Evolutionary conservation across 805 yeast species (phyloP), one percentile per base, ranked within the genome.

Genomic region (Saccharomycodes ludwigii): DNA sequence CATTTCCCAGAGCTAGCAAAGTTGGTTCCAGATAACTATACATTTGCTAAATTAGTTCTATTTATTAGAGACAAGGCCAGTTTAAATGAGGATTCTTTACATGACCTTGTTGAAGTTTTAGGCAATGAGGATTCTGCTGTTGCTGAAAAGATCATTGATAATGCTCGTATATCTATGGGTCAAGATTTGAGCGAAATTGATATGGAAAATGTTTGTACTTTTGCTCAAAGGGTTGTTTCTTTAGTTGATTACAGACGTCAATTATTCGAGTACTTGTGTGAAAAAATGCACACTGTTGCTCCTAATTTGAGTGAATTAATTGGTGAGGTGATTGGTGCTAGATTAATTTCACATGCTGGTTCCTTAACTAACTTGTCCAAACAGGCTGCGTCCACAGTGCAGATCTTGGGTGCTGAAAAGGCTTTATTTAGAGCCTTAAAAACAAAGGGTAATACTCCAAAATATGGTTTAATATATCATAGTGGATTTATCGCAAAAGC

Each of bases 361-460:
- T 85, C 96, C 46, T 71, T 91, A 58, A 86, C 95, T 42, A 88
- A 81, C 65, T 67, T 91, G 58, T 85, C 97, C 37, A 91, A 91
- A 59, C 95, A 86, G 66, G 97, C 98, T 51, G 98, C 98, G 36
- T 91, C 98, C 16, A 91, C 98, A 38, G 96, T 91, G 39, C 98
- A 91, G 70, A 85, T 85, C 48, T 71, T 85, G 54, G 96, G 96
- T 64, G 95, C 96, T 49, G 96, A 85, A 65, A 85, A 85, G 72
- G 95, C 95, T 33, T 69, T 85, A 45, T 85, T 85, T 71, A 76
- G 95, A 64, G 96, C 96, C 41, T 73, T 85, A 59, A 85, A 85
- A 68, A 86, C 95, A 42, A 85, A 85, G 65, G 94, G 94, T 58
- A 83, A 86, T 65, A 85, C 96, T 46, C 96, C 96, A 46, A 85